phyloP scores from a whole-genome alignment of 1,284 basidiomycete genomes.

The Amylostereum areolatum region DNA sequence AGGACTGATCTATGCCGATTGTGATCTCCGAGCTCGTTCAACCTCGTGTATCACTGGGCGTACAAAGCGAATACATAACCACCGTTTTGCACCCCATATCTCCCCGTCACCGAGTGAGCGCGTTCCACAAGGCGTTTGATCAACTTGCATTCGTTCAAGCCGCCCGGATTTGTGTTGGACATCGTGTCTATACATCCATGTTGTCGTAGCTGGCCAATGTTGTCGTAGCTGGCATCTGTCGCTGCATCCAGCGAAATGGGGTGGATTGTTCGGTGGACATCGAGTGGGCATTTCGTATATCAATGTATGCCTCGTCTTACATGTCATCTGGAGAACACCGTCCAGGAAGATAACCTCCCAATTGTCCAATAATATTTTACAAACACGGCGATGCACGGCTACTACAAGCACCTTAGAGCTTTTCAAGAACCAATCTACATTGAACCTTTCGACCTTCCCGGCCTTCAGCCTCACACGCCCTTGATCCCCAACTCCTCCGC shows the following conservation, averaged over 20 bases:
- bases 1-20: slow-evolving; percentile 97
- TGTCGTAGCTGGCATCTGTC: background rate
- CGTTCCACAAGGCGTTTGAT: slow-evolving; percentile 84
- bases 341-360: slow-evolving; percentile 60
- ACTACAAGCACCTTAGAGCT: no score
- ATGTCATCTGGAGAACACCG: slow-evolving; percentile 73
- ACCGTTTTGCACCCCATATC: slow-evolving; percentile 13
- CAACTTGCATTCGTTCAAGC: slow-evolving; percentile 96
- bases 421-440: no score
- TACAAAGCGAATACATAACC: slow-evolving; percentile 72
- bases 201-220: no score
- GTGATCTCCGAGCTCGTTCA: slow-evolving; percentile 96
- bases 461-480: no score
- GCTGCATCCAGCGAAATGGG: slow-evolving; percentile 74
- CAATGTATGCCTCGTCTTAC: slow-evolving; percentile 1
- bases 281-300: slow-evolving; percentile 33
- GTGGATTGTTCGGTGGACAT: slow-evolving; percentile 98
- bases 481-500: slow-evolving; percentile 36
- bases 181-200: slow-evolving; percentile 91
- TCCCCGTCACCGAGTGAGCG: slow-evolving; percentile 20
- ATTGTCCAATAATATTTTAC: no score
- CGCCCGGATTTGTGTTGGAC: slow-evolving; percentile 85
- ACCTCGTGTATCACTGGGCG: slow-evolving; percentile 97
- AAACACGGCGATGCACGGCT: no score
- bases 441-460: no score